Base-by-base conservation (phyloP, 2,329 filamentous ascomycete genomes). In the Helotiales sp. region DNA sequence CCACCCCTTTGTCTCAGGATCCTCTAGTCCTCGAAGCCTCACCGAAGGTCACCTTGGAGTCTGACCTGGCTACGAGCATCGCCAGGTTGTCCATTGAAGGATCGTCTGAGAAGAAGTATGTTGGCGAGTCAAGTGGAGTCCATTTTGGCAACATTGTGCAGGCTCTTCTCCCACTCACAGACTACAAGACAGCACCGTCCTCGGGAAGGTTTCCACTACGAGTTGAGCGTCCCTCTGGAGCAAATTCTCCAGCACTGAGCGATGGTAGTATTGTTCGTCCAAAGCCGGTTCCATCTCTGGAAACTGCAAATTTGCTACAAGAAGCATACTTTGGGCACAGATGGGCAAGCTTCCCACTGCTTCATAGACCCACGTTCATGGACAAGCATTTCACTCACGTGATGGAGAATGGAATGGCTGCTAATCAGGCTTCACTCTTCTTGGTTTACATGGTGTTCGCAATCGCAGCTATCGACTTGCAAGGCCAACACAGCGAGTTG, bases 101-200 rank as follows among this genome's bases (percentile, higher is more conserved):
- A 6, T 38, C 49, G 7, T 52, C 49, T 30, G 49, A 52, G 31
- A 36, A 40, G 31, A 52, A 52, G 33, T 52, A 52, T 17, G 49
- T 52, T n/a, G 49, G 49, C 3, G 49, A 52, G 33, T 52, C 49
- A 25, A 52, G 49, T 30, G 49, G 49, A 8, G 49, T 52, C 7
- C 34, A 52, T 15, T 52, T 52, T 30, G 49, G 49, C 4, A 52
- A 52, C 22, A 52, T 52, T 24, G 49, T 52, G 3, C 31, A 40
- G 6, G 34, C 49, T 5, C 30, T 52, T 38, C 12, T 52, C 6
- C 49, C 49, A 29, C 46, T 48, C 46, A 48, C 46, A 31, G 46
- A 48, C 12, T 48, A 48, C 46, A 48, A 48, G 17, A 48, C 9
- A 15, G 46, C 46, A 15, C 46, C 46, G 31, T 48, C 46, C n/a